Evolutionary conservation across 1,139 yeast genomes (phyloP), one percentile per base, ranked within the genome.

Genomic region (Saccharomycopsis hybrid): DNA sequence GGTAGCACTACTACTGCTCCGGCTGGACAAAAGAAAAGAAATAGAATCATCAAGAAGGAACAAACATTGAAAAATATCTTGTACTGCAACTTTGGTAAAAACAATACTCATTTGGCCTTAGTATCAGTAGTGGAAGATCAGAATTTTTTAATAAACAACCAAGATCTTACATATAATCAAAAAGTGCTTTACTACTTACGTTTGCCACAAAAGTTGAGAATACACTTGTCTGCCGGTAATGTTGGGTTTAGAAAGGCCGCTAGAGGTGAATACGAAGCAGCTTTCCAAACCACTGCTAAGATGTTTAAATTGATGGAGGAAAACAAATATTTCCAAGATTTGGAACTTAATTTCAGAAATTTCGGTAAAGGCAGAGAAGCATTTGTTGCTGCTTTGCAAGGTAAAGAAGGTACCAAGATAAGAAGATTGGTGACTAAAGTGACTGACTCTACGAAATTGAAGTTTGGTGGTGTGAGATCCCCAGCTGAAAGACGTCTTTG

Each of bases 351-450:
- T 18, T 71, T 89, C 61, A 81, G 81, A 60, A 86, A 87, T 58
- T 87, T 84, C 59, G 96, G 97, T 50, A 85, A 85, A 63, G 96
- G 96, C 41, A 78, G 97, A 65, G 82, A 80, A 56, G 96, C 96
- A 1, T 90, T 92, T 60, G 71, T 82, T 56, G 82, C 83, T 50
- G 95, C 95, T 1, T 74, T 92, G 58, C 80, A 80, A 60, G 97
- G 97, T 59, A 85, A 85, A 63, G 97, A 92, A 71, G 97, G 97
- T 48, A 71, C 76, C 43, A 66, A 70, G 43, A 70, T 92, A 46
- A 78, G 87, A 60, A 76, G 77, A 24, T 72, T 76, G 56, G 76
- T 92, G 45, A 76, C 76, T 42, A 78, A 90, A 61, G 70, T 92
- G 36, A 75, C 84, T 50, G 97, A 92, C 62, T 74, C 76, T 56